Conservation (phyloP, 108 stramenopile genomes). For the Seminavis robusta region DNA sequence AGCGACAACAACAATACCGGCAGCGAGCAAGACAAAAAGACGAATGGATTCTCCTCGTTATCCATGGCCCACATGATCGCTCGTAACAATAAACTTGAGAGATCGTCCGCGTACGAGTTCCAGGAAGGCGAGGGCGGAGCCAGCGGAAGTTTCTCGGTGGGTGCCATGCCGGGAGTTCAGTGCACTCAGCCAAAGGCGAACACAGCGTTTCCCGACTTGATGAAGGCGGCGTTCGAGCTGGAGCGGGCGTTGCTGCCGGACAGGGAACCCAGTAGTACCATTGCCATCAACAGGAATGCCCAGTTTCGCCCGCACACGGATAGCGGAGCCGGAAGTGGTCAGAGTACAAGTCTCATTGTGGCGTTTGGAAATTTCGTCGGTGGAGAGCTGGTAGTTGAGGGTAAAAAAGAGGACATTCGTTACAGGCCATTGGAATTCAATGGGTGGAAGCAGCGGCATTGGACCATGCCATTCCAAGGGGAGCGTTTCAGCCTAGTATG, state of each 20-base stretch:
- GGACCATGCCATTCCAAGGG: conserved; percentile 90
- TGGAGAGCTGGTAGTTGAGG: conserved; percentile 91
- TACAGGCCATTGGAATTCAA: conserved; percentile 91
- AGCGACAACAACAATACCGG: conserved; percentile 1
- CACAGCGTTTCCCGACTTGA: conserved; percentile 86
- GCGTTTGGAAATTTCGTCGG: conserved; percentile 87
- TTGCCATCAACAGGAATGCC: conserved; percentile 96
- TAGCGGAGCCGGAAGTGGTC: conserved; percentile 92
- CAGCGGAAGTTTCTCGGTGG: conserved; percentile 75
- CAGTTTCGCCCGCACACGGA: conserved; percentile 90
- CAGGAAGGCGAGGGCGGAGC: conserved; percentile 70
- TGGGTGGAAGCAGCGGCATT: conserved; percentile 93
- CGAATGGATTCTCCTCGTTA: conserved; percentile 12
- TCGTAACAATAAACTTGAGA: conserved; percentile 25
- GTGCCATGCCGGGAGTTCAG: conserved; percentile 72
- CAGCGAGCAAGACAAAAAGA: not conserved
- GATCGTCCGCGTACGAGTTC: conserved; percentile 65
- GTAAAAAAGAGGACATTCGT: conserved; percentile 80
- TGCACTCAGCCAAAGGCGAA: conserved; percentile 80
- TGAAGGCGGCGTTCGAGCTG: conserved; percentile 82
- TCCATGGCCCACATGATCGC: conserved; percentile 42
- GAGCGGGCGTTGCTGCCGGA: conserved; percentile 65
- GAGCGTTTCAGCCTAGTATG: conserved; percentile 93
- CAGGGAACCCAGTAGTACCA: conserved; percentile 86
- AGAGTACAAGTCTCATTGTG: conserved; percentile 87